phyloP scores from a whole-genome alignment of 768 basidiomycete genomes.

The Auriculariales sp. region DNA sequence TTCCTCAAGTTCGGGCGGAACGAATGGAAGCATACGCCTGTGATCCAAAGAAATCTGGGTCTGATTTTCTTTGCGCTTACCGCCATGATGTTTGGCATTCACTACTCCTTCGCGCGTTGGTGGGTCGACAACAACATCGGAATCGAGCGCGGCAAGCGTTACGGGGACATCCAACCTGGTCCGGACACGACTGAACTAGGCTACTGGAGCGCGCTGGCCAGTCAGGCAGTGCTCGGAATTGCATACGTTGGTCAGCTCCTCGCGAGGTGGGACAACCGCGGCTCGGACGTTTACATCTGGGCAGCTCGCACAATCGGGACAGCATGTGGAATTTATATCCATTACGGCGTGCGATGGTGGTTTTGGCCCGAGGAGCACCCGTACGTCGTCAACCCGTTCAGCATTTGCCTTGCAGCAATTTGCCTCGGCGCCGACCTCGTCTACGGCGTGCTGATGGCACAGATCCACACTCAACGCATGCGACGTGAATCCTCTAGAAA shows the following conservation, averaged over 20 bases:
- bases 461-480: too few relatives aligned
- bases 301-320: neutral
- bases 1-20: neutral
- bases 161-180: neutral
- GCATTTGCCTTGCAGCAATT: neutral
- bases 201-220: neutral
- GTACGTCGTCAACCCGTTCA: neutral
- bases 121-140: neutral
- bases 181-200: neutral
- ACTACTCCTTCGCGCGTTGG: neutral
- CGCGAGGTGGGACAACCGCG: neutral
- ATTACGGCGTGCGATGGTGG: neutral
- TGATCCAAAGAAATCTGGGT: neutral
- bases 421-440: neutral
- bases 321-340: neutral
- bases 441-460: too few relatives aligned
- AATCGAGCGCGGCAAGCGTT: neutral
- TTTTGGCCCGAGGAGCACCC: neutral
- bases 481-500: too few relatives aligned
- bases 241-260: neutral
- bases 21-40: neutral
- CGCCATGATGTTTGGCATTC: neutral
- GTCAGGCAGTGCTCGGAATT: neutral
- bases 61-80: neutral
- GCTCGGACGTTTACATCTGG: neutral